phyloP scores from a whole-genome alignment of 2,329 filamentous ascomycete species.

The Aspergillus brasiliensis region DNA sequence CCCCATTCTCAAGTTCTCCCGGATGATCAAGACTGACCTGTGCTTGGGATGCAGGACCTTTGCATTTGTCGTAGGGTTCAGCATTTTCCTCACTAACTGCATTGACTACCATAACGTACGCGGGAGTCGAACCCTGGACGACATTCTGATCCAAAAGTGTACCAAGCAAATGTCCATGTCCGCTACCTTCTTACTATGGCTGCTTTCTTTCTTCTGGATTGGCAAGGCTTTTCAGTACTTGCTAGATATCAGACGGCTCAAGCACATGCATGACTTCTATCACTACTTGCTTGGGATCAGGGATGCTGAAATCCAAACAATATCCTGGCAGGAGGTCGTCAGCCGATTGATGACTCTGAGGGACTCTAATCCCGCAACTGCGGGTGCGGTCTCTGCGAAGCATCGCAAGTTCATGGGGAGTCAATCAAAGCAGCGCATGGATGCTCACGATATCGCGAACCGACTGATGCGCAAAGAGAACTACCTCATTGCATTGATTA shows the following conservation, averaged over 20 bases:
- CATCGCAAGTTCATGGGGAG: conserved; percentile 69
- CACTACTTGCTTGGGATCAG: conserved; percentile 79
- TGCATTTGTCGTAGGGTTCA: conserved; percentile 77
- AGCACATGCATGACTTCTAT: conserved; percentile 83
- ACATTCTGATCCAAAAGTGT: conserved; percentile 72
- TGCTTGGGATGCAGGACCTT: conserved; percentile 65
- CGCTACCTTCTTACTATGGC: conserved; percentile 78
- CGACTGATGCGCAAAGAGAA: conserved; percentile 95
- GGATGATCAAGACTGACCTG: neutral
- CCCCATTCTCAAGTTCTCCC: neutral
- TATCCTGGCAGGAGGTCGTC: conserved; percentile 91
- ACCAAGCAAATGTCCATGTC: conserved; percentile 72
- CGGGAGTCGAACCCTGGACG: conserved; percentile 62
- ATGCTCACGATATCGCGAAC: conserved; percentile 96
- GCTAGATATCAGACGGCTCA: conserved; percentile 71
- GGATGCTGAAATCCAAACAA: conserved; percentile 85
- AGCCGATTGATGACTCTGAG: conserved; percentile 80
- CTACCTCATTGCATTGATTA: conserved; percentile 94
- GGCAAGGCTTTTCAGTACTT: conserved; percentile 75
- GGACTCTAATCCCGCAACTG: conserved; percentile 86
- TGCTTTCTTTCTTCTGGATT: conserved; percentile 83
- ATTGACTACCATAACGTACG: conserved; percentile 75
- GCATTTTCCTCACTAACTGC: conserved; percentile 83
- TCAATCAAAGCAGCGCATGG: conserved; percentile 89
- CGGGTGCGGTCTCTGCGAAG: conserved; percentile 59